These are phyloP conservation scores for Biscogniauxia mediterranea DNA, from an alignment of 2,329 filamentous ascomycete species.

Conservation along the genomic window DNA sequence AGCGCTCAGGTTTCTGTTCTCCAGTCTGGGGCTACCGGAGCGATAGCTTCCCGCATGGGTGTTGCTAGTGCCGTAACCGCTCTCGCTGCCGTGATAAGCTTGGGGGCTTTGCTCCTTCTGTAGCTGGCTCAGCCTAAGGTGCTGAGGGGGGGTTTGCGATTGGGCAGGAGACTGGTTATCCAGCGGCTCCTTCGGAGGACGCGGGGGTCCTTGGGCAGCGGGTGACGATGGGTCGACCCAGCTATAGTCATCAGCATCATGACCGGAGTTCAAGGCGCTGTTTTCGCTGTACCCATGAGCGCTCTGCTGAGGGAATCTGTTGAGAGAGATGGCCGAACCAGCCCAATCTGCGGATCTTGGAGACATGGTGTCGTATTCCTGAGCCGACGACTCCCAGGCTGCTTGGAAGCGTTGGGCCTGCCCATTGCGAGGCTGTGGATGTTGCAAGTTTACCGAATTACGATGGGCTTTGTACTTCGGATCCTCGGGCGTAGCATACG, in stretches of 20 bases:
- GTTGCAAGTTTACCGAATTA: conserved; percentile 75
- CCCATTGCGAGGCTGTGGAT: conserved; percentile 74
- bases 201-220: conserved; percentile 47
- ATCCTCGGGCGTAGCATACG: conserved; percentile 60
- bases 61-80: conserved; percentile 50
- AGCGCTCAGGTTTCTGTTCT: conserved; percentile 57
- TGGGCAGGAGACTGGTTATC: conserved; percentile 35
- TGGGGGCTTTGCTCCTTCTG: conserved; percentile 51
- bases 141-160: conserved; percentile 45
- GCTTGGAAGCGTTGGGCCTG: conserved; percentile 73
- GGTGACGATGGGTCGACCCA: conserved; percentile 42
- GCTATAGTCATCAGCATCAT: conserved; percentile 42
- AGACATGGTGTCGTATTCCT: conserved; percentile 62
- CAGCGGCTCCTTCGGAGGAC: conserved; percentile 63
- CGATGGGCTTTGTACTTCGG: conserved; percentile 81
- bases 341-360: conserved; percentile 62
- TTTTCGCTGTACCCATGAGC: conserved; percentile 49
- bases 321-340: conserved; percentile 58
- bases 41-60: conserved; percentile 46
- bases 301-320: conserved; percentile 48
- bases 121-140: conserved; percentile 49
- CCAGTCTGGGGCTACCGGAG: conserved; percentile 51
- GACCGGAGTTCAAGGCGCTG: conserved; percentile 35
- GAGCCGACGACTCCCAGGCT: conserved; percentile 69
- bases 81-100: conserved; percentile 56